Base-by-base conservation (phyloP, 2,329 filamentous ascomycete species). In the Blastomyces emzantsi region DNA sequence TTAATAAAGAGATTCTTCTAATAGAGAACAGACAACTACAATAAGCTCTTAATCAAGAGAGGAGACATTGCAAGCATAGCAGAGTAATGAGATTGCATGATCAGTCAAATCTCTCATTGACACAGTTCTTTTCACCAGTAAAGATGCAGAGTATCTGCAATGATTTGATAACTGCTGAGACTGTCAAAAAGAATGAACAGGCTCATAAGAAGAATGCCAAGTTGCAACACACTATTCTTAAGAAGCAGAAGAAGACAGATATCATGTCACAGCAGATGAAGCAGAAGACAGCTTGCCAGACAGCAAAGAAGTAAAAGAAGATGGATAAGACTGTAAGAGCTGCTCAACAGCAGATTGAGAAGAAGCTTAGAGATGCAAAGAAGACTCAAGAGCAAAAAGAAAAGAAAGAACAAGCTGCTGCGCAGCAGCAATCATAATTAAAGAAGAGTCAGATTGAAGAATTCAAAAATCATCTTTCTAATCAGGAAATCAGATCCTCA, bases 111-210 rank as follows among this genome's bases (percentile, higher is more conserved):
- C 28, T 19, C 33, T 55, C 43, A 39, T 13, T 43, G 51, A 43
- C 55, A 52, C 47, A 64, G 55, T 64, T 64, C 55, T 64, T 64
- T 45, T 64, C 43, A 30, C 19, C n/a, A 36, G 43, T 4, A 36
- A 64, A 62, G 13, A 30, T 62, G 8, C 36, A 25, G 22, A 0
- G 5, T 15, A 28, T 56, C 3, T 49, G 22, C 25, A 15, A 54
- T 17, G 15, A 62, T 56, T 2, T 8, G 15, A 13, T 2, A 3
- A 47, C 57, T 25, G 28, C 25, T 55, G n/a, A 64, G 19, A 47
- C 43, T 25, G 2, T 51, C n/a, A 62, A 64, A 41, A 2, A 54
- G 45, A 9, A 62, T 47, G 15, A 60, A 17, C 19, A 56, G 28
- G 2, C 8, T n/a, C 8, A 2, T 56, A 56, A 56, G 30, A 19